Percentiles rank a stretch among this genome's conserved stretches.
phyloP scores from a whole-genome alignment of 306 rosid genomes.

The Alnus rubra region DNA sequence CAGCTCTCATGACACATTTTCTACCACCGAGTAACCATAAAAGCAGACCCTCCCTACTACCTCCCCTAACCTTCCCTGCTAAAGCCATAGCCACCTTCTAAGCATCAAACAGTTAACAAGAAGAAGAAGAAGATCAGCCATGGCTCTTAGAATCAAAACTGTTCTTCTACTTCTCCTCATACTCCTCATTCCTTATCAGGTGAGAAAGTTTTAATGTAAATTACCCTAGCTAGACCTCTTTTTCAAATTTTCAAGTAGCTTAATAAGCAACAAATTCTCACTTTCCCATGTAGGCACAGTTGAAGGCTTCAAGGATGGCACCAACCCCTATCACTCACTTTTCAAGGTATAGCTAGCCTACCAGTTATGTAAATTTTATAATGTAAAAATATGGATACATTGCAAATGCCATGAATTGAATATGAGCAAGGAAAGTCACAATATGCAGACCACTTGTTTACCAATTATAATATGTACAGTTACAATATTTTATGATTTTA shows the following conservation, averaged over 20 bases:
- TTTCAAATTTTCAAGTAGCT: slow-evolving; percentile 6
- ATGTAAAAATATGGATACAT: background rate
- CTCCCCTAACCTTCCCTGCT: slow-evolving; percentile 23
- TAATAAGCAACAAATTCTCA: background rate
- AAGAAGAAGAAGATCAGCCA: slow-evolving; percentile 23
- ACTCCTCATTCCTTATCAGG: slow-evolving; percentile 54
- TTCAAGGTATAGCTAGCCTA: slow-evolving; percentile 44
- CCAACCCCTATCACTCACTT: slow-evolving; percentile 36
- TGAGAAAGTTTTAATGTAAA: slow-evolving; percentile 24
- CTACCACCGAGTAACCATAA: slow-evolving; percentile 33
- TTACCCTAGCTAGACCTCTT: background rate
- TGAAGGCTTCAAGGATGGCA: slow-evolving; percentile 54
- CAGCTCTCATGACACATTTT: slow-evolving; percentile 29
- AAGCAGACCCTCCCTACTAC: slow-evolving; percentile 27
- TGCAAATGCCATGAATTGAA: background rate
- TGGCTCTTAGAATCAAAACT: slow-evolving; percentile 52
- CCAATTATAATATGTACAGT: no score
- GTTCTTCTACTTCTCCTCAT: slow-evolving; percentile 43
- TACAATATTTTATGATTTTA: no score
- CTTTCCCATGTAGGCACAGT: slow-evolving; percentile 37
- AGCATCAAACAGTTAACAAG: background rate
- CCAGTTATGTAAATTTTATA: background rate
- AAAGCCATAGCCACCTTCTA: slow-evolving; percentile 30
- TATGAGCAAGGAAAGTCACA: background rate
- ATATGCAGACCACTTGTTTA: background rate